Conservation (phyloP, 768 basidiomycete genomes). For the Amanita polypyramis region DNA sequence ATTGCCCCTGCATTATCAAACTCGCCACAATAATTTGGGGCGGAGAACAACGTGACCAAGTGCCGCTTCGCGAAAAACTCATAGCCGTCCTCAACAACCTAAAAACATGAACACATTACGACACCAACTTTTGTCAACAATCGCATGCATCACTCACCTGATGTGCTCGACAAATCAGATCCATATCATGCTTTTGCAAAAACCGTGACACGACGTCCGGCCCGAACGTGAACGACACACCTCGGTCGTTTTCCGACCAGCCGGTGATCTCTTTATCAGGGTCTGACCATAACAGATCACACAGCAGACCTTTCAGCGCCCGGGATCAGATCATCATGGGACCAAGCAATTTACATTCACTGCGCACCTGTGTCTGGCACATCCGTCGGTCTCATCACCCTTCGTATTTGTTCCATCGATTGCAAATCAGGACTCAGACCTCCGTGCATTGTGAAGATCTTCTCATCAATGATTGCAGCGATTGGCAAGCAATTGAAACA, state of each 20-base stretch:
- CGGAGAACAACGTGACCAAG: constrained; percentile 93
- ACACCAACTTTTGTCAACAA: not conserved
- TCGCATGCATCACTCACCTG: constrained; percentile 48
- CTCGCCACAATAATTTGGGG: constrained; percentile 91
- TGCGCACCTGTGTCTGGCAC: constrained; percentile 90
- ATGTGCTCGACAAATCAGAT: constrained; percentile 96
- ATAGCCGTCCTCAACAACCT: constrained; percentile 99
- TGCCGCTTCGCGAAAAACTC: constrained; percentile 98
- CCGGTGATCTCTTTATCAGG: constrained; percentile 99
- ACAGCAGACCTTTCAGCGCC: constrained; percentile 93
- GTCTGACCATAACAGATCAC: constrained; percentile 97
- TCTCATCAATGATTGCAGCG: constrained; percentile 99
- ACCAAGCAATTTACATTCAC: not conserved
- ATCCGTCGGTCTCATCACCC: constrained; percentile 98
- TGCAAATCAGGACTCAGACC: constrained; percentile 95
- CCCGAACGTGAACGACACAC: constrained; percentile 98
- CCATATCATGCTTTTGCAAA: constrained; percentile 99
- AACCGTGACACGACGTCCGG: constrained; percentile 97
- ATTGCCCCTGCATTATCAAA: constrained; percentile 99
- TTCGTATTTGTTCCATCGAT: constrained; percentile 99
- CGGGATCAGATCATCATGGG: not conserved
- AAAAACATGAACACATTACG: not conserved
- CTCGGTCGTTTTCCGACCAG: constrained; percentile 99
- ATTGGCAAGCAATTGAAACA: constrained; percentile 99
- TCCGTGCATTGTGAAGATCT: constrained; percentile 99